Base-by-base conservation (phyloP, 2,329 filamentous ascomycete species). In the Cryphonectria nitschkei region DNA sequence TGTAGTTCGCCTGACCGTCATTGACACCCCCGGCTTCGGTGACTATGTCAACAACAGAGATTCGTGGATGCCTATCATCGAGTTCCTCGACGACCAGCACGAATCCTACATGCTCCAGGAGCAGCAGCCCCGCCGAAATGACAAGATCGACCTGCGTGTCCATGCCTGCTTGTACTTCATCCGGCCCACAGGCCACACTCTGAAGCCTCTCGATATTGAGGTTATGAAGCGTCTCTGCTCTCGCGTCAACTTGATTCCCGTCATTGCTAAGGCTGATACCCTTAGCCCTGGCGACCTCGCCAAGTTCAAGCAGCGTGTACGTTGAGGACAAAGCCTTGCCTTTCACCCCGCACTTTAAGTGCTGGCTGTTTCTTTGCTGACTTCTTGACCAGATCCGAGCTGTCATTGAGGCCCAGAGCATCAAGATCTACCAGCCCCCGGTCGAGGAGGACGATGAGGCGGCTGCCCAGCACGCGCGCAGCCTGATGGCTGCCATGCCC, bases 11-110 rank as follows among this genome's bases (percentile, higher is more conserved):
- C 86, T 99, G 80, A 99, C 96, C 75, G 96, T 99, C 79, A 99
- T 99, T 81, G 96, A 99, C 83, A 99, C 96, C 75, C 96, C 96
- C 78, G 96, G 96, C 77, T 99, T 99, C 80, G 96, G 96, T 83
- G 96, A 99, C 89, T 99, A 99, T 81, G 96, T 99, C 82, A 99
- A 99, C 92, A 99, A 99, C 90, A 93, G 95, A 80, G 96, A 99
- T 84, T 98, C 96, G 74, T 99, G 96, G 96, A 97, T 97, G 89
- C 96, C 96, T 81, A 98, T 99, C 81, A 98, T 99, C 84, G 96
- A 99, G 85, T 99, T 99, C 87, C 89, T 99, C 79, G 96, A 99
- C 84, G 96, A 99, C 85, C 96, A 99, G 89, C 97, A 99, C 83
- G 96, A 99, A 88, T 99, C 96, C 52, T 99, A 99, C 85, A 99